Evolutionary conservation across 2,329 filamentous ascomycete species (phyloP), one percentile per base, ranked within the genome.

Genomic region (Pseudogymnoascus sp.): DNA sequence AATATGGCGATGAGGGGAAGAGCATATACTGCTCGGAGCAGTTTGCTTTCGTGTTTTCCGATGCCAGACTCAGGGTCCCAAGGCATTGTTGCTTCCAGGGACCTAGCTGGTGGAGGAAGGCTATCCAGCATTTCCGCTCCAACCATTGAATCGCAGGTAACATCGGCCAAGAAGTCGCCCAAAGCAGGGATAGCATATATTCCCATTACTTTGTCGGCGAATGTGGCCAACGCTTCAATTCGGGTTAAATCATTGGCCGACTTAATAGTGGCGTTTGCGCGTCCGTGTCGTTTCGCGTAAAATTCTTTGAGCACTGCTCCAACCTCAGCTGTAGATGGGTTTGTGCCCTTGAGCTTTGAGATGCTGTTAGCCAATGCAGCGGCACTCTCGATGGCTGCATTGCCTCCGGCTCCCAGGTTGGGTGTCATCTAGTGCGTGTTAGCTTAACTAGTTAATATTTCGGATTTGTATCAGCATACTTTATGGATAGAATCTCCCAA

Each of bases 381-480:
- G 2, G 71, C 74, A 59, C 70, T 71, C 64, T 78, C 75, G 13
- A 77, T 75, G 1, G 74, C 74, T 61, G 66, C 69, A 63, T 77
- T 77, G 13, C 72, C 75, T 0, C 75, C 75, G 66, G 76, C 74
- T 7, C 75, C 75, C 13, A 68, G 59, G 37, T 73, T 73, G 3
- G 68, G 67, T 5, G 71, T 71, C 26, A 35, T 35, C 50, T 59
- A 63, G 10, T 54, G 15, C 5, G 59, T 64, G 10, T 64, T 60
- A 59, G 8, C 21, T 17, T 13, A 26, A 8, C n/a, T 7, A 60
- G 21, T 24, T 33, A n/a, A 15, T 5, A 10, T 21, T 36, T 60
- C 8, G 26, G 59, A 33, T 4, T n/a, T 50, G 64, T 60, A 15
- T 13, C n/a, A 15, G 66, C 62, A 13, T 71, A 75, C 68, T 58